phyloP scores from a whole-genome alignment of 192 early-diverging fungal genomes.

The Thoreauomyces humboldtii region DNA sequence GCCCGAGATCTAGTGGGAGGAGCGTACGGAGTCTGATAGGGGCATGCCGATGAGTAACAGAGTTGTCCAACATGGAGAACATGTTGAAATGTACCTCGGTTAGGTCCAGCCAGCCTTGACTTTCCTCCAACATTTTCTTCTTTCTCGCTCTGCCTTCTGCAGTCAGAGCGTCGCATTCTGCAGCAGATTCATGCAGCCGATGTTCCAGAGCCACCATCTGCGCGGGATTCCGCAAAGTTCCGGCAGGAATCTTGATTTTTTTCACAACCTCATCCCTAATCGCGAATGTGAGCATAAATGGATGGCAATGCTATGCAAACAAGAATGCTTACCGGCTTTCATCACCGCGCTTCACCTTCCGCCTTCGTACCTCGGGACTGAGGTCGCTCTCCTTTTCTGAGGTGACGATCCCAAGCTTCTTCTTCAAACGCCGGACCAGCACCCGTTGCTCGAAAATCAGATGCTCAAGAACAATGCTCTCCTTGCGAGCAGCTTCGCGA shows the following conservation, averaged over 20 bases:
- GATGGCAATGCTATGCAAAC: background rate
- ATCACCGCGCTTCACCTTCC: slow-evolving; percentile 33
- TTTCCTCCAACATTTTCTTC: slow-evolving; percentile 54
- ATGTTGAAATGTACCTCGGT: slow-evolving; percentile 56
- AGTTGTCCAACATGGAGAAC: background rate
- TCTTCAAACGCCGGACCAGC: slow-evolving; percentile 60
- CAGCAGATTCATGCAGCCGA: slow-evolving; percentile 40
- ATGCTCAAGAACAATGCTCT: slow-evolving; percentile 72
- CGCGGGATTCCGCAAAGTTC: slow-evolving; percentile 38
- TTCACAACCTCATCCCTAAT: slow-evolving; percentile 19
- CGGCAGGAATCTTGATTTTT: slow-evolving; percentile 64
- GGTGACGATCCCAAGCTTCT: slow-evolving; percentile 63
- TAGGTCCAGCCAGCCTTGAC: slow-evolving; percentile 61
- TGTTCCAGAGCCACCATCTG: slow-evolving; percentile 49
- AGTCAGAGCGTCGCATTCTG: slow-evolving; percentile 42
- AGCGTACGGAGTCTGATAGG: slow-evolving; percentile 50
- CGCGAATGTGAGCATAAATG: slow-evolving; percentile 2
- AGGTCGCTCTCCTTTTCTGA: slow-evolving; percentile 50
- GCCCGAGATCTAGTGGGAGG: slow-evolving; percentile 35
- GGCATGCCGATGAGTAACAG: too few relatives aligned
- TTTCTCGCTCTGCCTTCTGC: slow-evolving; percentile 57
- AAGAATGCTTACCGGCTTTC: slow-evolving; percentile 35
- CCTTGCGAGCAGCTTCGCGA: slow-evolving; percentile 75
- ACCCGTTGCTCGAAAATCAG: slow-evolving; percentile 70
- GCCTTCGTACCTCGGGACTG: slow-evolving; percentile 29